Base-by-base conservation (phyloP, 768 basidiomycete genomes). In the Lepiota venenata region DNA sequence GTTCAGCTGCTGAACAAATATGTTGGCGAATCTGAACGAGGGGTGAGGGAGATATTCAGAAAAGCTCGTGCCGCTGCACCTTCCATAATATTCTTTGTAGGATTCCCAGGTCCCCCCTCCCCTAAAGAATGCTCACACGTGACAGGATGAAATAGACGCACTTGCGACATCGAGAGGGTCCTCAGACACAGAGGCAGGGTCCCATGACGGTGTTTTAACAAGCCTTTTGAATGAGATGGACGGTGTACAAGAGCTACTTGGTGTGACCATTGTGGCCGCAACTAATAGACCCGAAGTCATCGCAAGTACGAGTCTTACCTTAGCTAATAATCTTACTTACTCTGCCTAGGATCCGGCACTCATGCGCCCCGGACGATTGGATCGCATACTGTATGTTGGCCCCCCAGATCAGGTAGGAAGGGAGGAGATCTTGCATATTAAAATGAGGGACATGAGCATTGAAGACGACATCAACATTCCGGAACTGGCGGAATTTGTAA, bases 201-300 rank as follows among this genome's bases (percentile, higher is more conserved):
- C 80, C 0, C 88, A 93, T 61, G 88, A 92, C 60, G 94, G 97
- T 7, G 93, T 98, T 11, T 77, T 99, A 7, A 95, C 95, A 1
- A 96, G 86, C 56, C 75, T 99, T 11, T 67, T 99, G 52, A 98
- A 96, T 64, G 97, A 99, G 66, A 98, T 98, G 93, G 97, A 98
- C 64, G 97, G 97, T 16, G 90, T 98, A 0, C 92, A 98, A 69
- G 93, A 96, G 69, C 76, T 98, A 16, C 75, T 88, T 15, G 94
- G 95, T 0, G 97, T 99, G n/a, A 95, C 92, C 0, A 83, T 98
- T 32, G 82, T 99, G 9, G 97, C 93, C 1, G 97, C 97, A 0
- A 99, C 97, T 11, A 98, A 99, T 66, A 73, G 95, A 53, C 97
- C 97, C 7, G 94, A 97, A 57, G 83, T 84, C n/a, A 85, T 97